A percentile compares a stretch with the other conserved stretches of the same genome.
Evolutionary conservation across 2,329 filamentous ascomycete genomes (phyloP).

Genomic region (Chaetothyriales sp.): DNA sequence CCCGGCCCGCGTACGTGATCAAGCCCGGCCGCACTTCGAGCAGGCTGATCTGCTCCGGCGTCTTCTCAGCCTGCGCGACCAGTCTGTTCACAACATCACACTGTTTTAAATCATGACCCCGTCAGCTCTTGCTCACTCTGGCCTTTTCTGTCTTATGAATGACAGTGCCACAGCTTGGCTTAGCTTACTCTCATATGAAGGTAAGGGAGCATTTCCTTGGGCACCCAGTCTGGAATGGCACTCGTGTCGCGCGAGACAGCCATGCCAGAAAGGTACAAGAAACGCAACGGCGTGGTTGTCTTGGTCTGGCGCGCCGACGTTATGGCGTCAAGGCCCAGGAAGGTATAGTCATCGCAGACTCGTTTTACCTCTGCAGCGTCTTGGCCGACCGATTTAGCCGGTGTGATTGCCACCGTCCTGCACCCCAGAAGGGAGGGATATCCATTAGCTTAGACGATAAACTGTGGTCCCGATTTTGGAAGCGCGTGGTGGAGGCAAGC

Average conservation of each 20-base stretch:
- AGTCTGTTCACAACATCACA: constrained; percentile 35
- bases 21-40: constrained; percentile 33
- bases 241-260: constrained; percentile 33
- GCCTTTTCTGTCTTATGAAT: too few relatives aligned
- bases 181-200: too few relatives aligned
- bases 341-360: constrained; percentile 30
- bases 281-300: constrained; percentile 30
- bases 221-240: constrained; percentile 3
- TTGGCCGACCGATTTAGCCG: constrained; percentile 21
- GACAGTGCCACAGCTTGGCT: too few relatives aligned
- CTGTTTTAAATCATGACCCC: constrained; percentile 20
- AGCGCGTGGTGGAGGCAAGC: too few relatives aligned
- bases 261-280: constrained; percentile 38
- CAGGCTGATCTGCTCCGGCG: constrained; percentile 27
- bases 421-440: too few relatives aligned
- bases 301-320: constrained; percentile 16
- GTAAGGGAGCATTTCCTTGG: too few relatives aligned
- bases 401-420: constrained; percentile 34
- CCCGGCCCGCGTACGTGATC: constrained; percentile 24
- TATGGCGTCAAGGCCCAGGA: constrained; percentile 26
- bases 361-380: constrained; percentile 26
- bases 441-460: too few relatives aligned
- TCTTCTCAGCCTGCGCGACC: constrained; percentile 29
- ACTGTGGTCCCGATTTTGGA: too few relatives aligned
- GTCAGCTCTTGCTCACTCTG: too few relatives aligned